These are phyloP conservation scores for Zymoseptoria tritici DNA, from an alignment of 2,329 filamentous ascomycete species.

Conservation along the genomic window DNA sequence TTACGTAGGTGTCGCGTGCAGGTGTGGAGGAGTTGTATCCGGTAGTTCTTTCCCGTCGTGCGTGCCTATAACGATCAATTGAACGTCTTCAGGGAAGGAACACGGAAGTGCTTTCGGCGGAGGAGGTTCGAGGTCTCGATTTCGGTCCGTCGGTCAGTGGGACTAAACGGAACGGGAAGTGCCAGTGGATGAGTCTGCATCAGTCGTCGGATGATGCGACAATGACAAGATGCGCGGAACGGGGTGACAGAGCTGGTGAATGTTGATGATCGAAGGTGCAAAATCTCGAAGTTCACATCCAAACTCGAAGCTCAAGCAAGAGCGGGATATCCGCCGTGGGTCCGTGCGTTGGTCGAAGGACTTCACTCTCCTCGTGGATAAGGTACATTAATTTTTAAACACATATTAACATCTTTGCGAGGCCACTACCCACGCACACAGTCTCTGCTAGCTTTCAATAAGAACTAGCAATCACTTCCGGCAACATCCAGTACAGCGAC, in stretches of 20 bases:
- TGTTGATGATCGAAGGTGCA: neutral
- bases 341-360: neutral
- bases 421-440: neutral
- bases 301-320: neutral
- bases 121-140: neutral
- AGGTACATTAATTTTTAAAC: neutral
- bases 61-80: neutral
- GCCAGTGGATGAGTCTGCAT: neutral
- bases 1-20: slow-evolving; percentile 17
- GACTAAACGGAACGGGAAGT: neutral
- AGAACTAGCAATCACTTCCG: neutral
- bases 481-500: slow-evolving; percentile 46
- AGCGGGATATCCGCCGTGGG: neutral
- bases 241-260: neutral
- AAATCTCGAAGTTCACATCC: neutral
- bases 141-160: neutral
- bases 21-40: neutral
- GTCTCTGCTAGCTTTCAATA: neutral
- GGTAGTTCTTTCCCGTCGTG: neutral
- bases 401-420: neutral
- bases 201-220: neutral
- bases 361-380: neutral
- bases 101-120: neutral
- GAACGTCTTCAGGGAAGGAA: neutral
- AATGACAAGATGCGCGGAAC: neutral